Evolutionary conservation across 257 asterid genomes (phyloP).

Genomic region (Anisodus acutangulus): DNA sequence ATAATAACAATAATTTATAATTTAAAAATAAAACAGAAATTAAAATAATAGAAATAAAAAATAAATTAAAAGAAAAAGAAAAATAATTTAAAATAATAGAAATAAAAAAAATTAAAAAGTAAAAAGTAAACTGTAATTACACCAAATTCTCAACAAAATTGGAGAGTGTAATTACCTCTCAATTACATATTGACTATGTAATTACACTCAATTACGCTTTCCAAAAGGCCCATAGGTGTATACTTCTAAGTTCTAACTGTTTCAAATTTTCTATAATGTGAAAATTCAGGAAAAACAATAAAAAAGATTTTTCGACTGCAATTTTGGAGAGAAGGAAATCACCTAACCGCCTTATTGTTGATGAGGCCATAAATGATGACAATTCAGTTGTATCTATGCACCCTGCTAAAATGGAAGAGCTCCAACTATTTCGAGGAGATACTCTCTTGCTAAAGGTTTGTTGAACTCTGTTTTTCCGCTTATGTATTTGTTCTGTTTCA

Average conservation of each 20-base stretch:
- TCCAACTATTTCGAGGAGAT: conserved; percentile 84
- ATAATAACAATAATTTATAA: too few species aligned
- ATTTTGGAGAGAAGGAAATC: conserved; percentile 87
- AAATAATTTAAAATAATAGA: too few species aligned
- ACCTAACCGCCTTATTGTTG: conserved; percentile 77
- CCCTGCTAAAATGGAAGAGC: conserved; percentile 87
- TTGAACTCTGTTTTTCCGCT: conserved; percentile 3
- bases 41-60: too few species aligned
- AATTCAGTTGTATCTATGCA: conserved; percentile 81
- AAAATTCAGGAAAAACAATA: conserved; percentile 65
- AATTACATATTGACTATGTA: too few species aligned
- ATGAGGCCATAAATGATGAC: conserved; percentile 81
- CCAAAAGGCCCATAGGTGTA: too few species aligned
- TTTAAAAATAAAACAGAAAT: too few species aligned
- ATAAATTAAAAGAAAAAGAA: too few species aligned
- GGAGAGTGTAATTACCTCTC: too few species aligned
- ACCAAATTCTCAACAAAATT: too few species aligned
- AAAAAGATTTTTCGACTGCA: conserved; percentile 83
- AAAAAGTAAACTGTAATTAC: too few species aligned
- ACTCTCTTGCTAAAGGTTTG: conserved; percentile 79
- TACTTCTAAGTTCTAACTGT: neutral
- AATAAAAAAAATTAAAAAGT: too few species aligned
- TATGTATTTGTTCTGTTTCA: neutral
- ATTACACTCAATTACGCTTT: too few species aligned
- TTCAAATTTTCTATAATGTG: neutral